A percentile compares a stretch with the other conserved stretches of the same genome.
Conservation (phyloP, 2,329 filamentous ascomycete species). For the Ceratocystis diversiconidia region DNA sequence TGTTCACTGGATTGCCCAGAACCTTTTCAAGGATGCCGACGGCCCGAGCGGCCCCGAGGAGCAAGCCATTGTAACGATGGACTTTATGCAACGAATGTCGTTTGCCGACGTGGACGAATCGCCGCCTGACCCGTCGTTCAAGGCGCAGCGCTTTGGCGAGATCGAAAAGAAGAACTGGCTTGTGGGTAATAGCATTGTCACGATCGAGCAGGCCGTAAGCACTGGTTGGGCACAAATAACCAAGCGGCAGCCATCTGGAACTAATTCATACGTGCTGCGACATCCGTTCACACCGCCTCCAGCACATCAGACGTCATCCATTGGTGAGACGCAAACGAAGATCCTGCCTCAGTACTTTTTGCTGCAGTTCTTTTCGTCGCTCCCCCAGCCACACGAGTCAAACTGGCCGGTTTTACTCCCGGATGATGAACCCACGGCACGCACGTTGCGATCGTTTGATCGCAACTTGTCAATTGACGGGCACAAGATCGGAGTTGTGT, state of each 20-base stretch:
- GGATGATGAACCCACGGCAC: conserved; percentile 49
- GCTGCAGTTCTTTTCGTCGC: conserved; percentile 52
- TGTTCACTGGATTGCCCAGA: conserved; percentile 80
- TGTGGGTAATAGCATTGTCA: conserved; percentile 58
- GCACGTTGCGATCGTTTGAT: conserved; percentile 72
- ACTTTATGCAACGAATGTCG: conserved; percentile 82
- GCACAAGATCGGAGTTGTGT: conserved; percentile 89
- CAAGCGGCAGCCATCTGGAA: conserved; percentile 56
- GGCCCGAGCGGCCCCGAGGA: conserved; percentile 67
- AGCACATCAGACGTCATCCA: conserved; percentile 36
- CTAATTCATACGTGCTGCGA: conserved; percentile 43
- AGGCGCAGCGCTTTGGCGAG: conserved; percentile 47
- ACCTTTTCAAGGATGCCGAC: conserved; percentile 64
- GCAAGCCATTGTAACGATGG: conserved; percentile 82
- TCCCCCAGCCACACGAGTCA: conserved; percentile 42
- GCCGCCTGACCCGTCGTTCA: conserved; percentile 50
- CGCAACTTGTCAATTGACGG: conserved; percentile 80
- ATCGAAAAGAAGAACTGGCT: conserved; percentile 56
- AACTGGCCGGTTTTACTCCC: conserved; percentile 64
- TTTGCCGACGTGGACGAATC: conserved; percentile 78
- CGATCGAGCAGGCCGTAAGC: conserved; percentile 53
- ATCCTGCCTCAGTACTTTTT: conserved; percentile 62
- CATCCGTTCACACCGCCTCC: conserved; percentile 46
- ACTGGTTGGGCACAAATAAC: conserved; percentile 58
- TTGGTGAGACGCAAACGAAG: conserved; percentile 38